Percentiles rank a stretch among this genome's conserved stretches.
These are phyloP conservation scores for Malus sieversii DNA, from an alignment of 306 rosid species.

Conservation along the genomic window DNA sequence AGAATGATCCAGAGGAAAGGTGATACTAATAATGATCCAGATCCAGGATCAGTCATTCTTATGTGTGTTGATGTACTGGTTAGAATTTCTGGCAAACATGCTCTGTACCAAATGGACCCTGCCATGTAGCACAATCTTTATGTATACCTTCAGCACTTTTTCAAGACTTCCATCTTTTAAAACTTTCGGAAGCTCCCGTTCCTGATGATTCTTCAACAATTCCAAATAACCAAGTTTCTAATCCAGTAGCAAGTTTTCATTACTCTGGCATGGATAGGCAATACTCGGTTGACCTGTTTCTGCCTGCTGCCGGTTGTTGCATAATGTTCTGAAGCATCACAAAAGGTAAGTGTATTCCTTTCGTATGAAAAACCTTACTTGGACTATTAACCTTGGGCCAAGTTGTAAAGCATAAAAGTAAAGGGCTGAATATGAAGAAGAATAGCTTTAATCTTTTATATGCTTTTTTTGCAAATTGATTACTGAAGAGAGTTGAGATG, in stretches of 20 bases:
- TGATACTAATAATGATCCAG: slow-evolving; percentile 37
- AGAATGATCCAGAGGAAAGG: slow-evolving; percentile 25
- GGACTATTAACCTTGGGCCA: background rate
- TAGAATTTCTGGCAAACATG: slow-evolving; percentile 62
- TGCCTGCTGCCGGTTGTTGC: slow-evolving; percentile 71
- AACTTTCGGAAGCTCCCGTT: slow-evolving; percentile 35
- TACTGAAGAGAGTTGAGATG: background rate
- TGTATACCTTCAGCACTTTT: slow-evolving; percentile 74
- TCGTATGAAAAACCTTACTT: background rate
- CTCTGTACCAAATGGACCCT: slow-evolving; percentile 57
- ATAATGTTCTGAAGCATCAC: slow-evolving; percentile 62
- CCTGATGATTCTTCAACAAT: slow-evolving; percentile 23
- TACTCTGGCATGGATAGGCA: slow-evolving; percentile 35
- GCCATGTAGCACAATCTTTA: slow-evolving; percentile 68
- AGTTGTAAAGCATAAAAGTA: background rate
- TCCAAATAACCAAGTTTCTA: slow-evolving; percentile 29
- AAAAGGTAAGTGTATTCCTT: slow-evolving; percentile 40
- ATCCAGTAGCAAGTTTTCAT: slow-evolving; percentile 30
- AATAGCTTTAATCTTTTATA: background rate
- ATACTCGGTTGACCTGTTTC: slow-evolving; percentile 59
- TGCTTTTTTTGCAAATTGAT: background rate
- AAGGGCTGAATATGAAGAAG: background rate
- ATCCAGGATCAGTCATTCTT: slow-evolving; percentile 81
- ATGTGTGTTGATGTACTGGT: slow-evolving; percentile 84
- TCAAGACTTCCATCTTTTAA: slow-evolving; percentile 49